Conservation (phyloP, 75 land plant genomes). For the Sequoia sempervirens region DNA sequence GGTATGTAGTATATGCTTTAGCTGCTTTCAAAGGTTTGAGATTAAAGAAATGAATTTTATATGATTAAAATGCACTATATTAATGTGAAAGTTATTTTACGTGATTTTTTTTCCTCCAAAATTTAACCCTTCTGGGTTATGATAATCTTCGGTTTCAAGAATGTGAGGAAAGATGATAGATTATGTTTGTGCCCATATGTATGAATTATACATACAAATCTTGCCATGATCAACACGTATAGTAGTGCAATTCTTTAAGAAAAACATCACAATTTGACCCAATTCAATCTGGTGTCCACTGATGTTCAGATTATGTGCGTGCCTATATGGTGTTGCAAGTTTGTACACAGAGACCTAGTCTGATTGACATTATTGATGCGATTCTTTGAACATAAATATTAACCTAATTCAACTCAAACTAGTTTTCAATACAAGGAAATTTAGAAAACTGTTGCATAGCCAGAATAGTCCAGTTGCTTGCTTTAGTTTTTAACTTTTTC, state of each 20-base stretch:
- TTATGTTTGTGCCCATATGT: background rate
- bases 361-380: background rate
- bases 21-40: background rate
- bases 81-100: background rate
- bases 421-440: background rate
- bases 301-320: background rate
- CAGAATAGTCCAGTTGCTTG: background rate
- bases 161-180: background rate
- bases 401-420: background rate
- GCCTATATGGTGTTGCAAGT: background rate
- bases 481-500: background rate
- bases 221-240: background rate
- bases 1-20: conserved; percentile 32
- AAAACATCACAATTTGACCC: background rate
- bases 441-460: background rate
- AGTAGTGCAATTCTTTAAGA: background rate
- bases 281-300: background rate
- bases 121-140: background rate
- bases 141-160: background rate
- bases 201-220: no score
- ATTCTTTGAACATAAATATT: background rate
- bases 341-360: background rate
- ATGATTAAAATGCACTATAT: background rate
- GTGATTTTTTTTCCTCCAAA: background rate
- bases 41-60: background rate